Conservation (phyloP, 352 stramenopile species). For the Phytophthora pisi region DNA sequence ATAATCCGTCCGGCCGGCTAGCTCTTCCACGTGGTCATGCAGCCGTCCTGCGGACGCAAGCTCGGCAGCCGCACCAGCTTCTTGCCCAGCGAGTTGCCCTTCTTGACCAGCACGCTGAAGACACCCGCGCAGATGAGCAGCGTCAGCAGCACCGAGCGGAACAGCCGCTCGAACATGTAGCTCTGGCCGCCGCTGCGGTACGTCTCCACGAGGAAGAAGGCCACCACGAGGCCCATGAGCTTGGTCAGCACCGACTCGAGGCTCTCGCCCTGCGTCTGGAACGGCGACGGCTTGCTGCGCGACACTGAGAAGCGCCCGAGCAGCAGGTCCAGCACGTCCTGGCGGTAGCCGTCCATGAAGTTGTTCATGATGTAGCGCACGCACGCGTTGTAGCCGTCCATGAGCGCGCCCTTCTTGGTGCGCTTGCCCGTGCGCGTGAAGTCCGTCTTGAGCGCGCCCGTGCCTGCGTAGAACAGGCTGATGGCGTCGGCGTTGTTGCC, state of each 20-base stretch:
- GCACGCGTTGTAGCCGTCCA: conserved; percentile 95
- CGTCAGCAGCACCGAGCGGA: conserved; percentile 60
- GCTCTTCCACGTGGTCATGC: conserved; percentile 76
- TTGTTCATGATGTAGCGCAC: conserved; percentile 97
- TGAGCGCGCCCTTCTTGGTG: conserved; percentile 91
- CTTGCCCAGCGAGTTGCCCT: conserved; percentile 69
- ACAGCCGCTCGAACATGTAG: conserved; percentile 61
- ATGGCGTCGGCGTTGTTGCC: conserved; percentile 97
- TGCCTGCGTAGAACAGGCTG: conserved; percentile 93
- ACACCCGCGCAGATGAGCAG: conserved; percentile 48
- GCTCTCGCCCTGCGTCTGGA: conserved; percentile 49
- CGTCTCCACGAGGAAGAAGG: conserved; percentile 71
- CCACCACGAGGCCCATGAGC: conserved; percentile 50
- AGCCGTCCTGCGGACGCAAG: conserved; percentile 76
- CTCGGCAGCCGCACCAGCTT: conserved; percentile 70
- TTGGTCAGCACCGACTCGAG: conserved; percentile 65
- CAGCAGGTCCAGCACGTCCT: conserved; percentile 95
- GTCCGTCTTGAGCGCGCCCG: conserved; percentile 95
- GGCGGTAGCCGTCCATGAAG: conserved; percentile 93
- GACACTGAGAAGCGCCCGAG: conserved; percentile 65
- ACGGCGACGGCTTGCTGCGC: conserved; percentile 60
- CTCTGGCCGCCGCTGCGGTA: conserved; percentile 45
- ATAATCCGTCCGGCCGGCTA: conserved; percentile 17
- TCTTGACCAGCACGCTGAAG: conserved; percentile 78
- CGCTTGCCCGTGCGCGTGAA: conserved; percentile 95